These are phyloP conservation scores for Candida sphagnicola DNA, from an alignment of 805 yeast genomes.

Conservation along the genomic window DNA sequence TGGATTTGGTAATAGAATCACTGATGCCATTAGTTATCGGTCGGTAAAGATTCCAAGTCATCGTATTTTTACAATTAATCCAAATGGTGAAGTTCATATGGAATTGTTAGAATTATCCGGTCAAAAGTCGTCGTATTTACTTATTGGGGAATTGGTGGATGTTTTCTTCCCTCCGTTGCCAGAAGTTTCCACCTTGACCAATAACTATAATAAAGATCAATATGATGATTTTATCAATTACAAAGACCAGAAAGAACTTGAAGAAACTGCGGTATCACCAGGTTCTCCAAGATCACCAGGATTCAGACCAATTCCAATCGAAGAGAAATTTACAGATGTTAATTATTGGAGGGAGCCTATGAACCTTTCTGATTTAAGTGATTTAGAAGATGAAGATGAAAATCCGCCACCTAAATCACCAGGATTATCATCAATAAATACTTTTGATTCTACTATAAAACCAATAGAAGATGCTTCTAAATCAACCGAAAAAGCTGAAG, in stretches of 20 bases:
- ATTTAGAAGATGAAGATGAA: slow-evolving; percentile 36
- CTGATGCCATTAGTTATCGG: slow-evolving; percentile 93
- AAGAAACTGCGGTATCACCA: background rate
- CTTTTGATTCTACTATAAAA: slow-evolving; percentile 9
- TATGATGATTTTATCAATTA: slow-evolving; percentile 28
- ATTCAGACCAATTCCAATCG: slow-evolving; percentile 32
- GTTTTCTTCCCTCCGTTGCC: slow-evolving; percentile 88
- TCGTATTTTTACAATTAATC: slow-evolving; percentile 90
- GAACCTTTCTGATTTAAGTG: slow-evolving; percentile 56
- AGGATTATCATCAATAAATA: slow-evolving; percentile 11
- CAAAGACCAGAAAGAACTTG: slow-evolving; percentile 10
- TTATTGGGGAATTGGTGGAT: slow-evolving; percentile 90
- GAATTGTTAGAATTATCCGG: slow-evolving; percentile 94
- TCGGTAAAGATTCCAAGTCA: slow-evolving; percentile 93
- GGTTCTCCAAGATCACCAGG: slow-evolving; percentile 18
- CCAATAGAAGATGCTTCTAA: slow-evolving; percentile 6
- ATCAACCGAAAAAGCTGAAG: slow-evolving; percentile 11
- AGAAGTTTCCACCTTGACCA: slow-evolving; percentile 25
- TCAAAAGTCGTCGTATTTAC: slow-evolving; percentile 79
- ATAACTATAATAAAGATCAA: slow-evolving; percentile 34
- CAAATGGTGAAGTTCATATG: slow-evolving; percentile 97
- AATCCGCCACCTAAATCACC: slow-evolving; percentile 15
- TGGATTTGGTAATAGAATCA: slow-evolving; percentile 94
- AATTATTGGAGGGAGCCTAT: slow-evolving; percentile 91
- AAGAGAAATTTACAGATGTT: slow-evolving; percentile 75